Evolutionary conservation across 495 filamentous ascomycete genomes (phyloP).

Genomic region (Penicillium herquei): DNA sequence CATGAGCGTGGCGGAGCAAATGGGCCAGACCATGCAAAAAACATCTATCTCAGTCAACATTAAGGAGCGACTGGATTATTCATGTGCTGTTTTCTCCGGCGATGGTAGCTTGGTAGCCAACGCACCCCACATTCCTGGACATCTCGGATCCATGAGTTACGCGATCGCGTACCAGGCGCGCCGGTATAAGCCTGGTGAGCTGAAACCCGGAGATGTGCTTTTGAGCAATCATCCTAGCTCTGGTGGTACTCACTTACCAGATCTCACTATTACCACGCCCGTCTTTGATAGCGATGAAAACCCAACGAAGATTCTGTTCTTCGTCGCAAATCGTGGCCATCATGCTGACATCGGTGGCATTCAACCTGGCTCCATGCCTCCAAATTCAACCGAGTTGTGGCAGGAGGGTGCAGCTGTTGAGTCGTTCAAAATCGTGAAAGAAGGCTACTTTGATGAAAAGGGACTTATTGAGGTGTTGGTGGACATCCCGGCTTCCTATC

Average conservation of each 20-base stretch:
- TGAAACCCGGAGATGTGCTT: constrained; percentile 84
- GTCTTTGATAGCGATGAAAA: constrained; percentile 66
- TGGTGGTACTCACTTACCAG: constrained; percentile 81
- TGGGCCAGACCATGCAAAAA: constrained; percentile 87
- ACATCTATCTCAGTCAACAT: constrained; percentile 90
- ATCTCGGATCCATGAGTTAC: constrained; percentile 68
- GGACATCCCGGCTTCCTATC: constrained; percentile 72
- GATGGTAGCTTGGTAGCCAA: constrained; percentile 78
- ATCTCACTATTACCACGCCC: constrained; percentile 86
- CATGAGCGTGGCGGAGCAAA: constrained; percentile 94
- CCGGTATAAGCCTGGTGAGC: constrained; percentile 73
- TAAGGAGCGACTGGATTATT: constrained; percentile 89
- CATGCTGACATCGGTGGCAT: constrained; percentile 91
- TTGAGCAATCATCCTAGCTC: constrained; percentile 83
- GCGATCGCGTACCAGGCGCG: constrained; percentile 81
- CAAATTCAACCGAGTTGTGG: constrained; percentile 79
- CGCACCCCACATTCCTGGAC: constrained; percentile 39
- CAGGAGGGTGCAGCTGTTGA: constrained; percentile 90
- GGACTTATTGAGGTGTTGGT: constrained; percentile 74
- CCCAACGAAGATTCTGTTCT: constrained; percentile 72
- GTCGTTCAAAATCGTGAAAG: constrained; percentile 80
- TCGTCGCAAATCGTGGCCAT: constrained; percentile 78
- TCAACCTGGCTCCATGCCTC: constrained; percentile 89
- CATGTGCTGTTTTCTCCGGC: constrained; percentile 83
- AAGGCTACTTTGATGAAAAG: constrained; percentile 81